Evolutionary conservation across 805 yeast species (phyloP), one percentile per base, ranked within the genome.

Genomic region (Dipodascopsis uninucleata): DNA sequence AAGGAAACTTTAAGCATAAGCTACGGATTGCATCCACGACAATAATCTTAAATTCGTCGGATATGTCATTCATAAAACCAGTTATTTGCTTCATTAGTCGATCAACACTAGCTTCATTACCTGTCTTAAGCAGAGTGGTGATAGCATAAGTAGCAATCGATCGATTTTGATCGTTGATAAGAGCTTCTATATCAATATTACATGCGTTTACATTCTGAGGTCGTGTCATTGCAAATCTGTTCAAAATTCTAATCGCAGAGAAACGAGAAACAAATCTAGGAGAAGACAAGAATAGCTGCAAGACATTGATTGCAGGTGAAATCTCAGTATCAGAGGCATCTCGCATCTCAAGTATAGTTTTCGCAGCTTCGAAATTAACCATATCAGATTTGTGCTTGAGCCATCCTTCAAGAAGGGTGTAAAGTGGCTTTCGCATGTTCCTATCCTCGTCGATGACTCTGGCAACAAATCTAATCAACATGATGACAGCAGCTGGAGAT

Each of bases 131-230:
- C 61, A 93, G 73, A 2, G 97, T 90, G 26, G 97, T 93, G 63
- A 93, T 93, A 22, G 98, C 97, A 67, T 87, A 90, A 12, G 98
- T 93, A 10, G 97, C 90, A 55, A 93, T 80, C 26, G 96, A 82
- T 68, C 96, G 80, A 69, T 86, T 88, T 21, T 89, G 64, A 65
- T 90, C 97, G 62, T 82, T 82, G 59, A 93, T 85, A 63, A 93
- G 75, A 25, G 79, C 70, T 68, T 93, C 97, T 61, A 93, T 76
- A 64, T 89, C 97, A 39, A 75, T 70, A 62, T 87, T 93, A 65
- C 94, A 87, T 35, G 77, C 76, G 31, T 62, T 61, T 53, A 84
- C 79, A 40, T 83, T 76, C 59, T 79, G 82, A 6, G 97, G 96
- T 51, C 79, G 78, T 55, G 74, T 77, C 75, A 83, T 72, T 3